Percentiles rank a stretch among this genome's conserved stretches.
These are phyloP conservation scores for Russula vinacea DNA, from an alignment of 768 basidiomycete species.

Conservation along the genomic window DNA sequence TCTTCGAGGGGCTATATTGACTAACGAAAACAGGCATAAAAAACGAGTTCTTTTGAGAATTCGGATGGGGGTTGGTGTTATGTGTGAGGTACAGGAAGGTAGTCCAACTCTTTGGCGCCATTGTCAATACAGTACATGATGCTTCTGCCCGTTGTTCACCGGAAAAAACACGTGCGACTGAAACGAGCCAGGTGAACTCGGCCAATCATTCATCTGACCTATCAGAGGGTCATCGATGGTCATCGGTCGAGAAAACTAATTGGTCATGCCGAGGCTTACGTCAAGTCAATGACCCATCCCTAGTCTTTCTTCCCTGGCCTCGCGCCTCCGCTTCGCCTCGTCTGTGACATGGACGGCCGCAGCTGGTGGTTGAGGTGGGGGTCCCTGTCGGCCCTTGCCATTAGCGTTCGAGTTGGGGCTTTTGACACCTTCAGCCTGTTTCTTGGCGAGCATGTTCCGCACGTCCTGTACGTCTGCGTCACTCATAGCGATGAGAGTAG, in stretches of 20 bases:
- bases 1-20: background rate
- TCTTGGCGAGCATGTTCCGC: slow-evolving; percentile 51
- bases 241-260: background rate
- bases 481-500: slow-evolving; percentile 72
- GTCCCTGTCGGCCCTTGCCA: slow-evolving; percentile 20
- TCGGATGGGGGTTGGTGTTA: background rate
- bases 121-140: background rate
- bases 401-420: slow-evolving; percentile 12
- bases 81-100: background rate
- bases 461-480: slow-evolving; percentile 79
- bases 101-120: background rate
- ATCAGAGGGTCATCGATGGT: background rate
- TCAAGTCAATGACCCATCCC: slow-evolving; percentile 28
- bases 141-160: background rate
- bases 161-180: background rate
- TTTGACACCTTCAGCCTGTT: slow-evolving; percentile 31
- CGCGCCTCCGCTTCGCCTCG: slow-evolving; percentile 38
- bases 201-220: background rate
- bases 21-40: slow-evolving; percentile 13
- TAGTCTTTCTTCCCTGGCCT: slow-evolving; percentile 38
- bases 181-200: background rate
- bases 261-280: background rate
- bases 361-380: slow-evolving; percentile 8
- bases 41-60: background rate
- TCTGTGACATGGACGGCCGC: slow-evolving; percentile 32